Conservation (phyloP, 176 grass and related monocot species). For the Ensete glaucum region DNA sequence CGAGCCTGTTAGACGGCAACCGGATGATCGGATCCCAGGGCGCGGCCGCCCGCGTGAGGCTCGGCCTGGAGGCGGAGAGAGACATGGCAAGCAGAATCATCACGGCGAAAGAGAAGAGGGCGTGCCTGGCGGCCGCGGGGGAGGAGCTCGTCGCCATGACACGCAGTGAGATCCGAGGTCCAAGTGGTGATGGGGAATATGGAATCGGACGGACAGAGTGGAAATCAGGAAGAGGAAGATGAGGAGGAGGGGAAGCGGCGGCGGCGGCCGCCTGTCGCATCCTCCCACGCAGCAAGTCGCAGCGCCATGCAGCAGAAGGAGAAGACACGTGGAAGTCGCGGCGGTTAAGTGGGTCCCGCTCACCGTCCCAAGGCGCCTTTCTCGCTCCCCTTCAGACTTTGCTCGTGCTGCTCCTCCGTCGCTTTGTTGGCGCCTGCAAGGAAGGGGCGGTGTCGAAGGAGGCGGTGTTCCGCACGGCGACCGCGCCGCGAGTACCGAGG, state of each 20-base stretch:
- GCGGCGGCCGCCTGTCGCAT: background rate
- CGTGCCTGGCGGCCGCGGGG: background rate
- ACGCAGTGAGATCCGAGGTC: background rate
- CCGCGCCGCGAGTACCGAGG: background rate
- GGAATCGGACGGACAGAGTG: background rate
- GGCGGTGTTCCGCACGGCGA: too few relatives aligned
- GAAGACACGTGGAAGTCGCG: conserved; percentile 6
- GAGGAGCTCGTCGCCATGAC: conserved; percentile 1
- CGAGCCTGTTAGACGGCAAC: background rate
- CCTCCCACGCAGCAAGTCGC: background rate
- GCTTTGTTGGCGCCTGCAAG: background rate
- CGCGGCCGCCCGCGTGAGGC: background rate
- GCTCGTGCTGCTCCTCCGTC: background rate
- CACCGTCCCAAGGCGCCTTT: background rate
- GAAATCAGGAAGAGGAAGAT: background rate
- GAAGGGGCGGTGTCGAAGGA: background rate
- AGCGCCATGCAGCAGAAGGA: background rate
- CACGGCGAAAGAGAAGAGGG: background rate
- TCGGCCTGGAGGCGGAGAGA: background rate
- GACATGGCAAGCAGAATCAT: background rate
- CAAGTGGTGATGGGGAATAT: background rate
- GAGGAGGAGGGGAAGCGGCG: background rate
- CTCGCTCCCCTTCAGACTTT: background rate
- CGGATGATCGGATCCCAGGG: background rate
- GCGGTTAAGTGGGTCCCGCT: background rate